Percentiles rank a stretch among this genome's conserved stretches.
These are phyloP conservation scores for Golovinomyces cichoracearum DNA, from an alignment of 2,329 filamentous ascomycete genomes.

Conservation along the genomic window DNA sequence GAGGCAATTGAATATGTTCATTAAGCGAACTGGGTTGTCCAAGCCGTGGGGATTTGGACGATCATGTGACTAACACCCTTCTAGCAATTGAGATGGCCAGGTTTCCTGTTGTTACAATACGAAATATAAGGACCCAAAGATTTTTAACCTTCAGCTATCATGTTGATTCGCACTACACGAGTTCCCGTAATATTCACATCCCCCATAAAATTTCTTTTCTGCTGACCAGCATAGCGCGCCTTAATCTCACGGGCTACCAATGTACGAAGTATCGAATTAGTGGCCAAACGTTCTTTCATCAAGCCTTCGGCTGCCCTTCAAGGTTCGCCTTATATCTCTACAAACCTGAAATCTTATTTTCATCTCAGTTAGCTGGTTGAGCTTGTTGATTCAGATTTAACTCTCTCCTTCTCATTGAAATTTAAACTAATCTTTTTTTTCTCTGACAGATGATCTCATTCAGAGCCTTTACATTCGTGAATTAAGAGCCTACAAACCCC, in stretches of 20 bases:
- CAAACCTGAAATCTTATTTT: background rate
- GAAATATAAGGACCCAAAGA: no score
- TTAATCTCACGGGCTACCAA: background rate
- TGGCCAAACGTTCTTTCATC: slow-evolving; percentile 15
- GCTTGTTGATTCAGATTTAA: background rate
- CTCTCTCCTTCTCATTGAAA: background rate
- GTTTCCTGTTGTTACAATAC: no score
- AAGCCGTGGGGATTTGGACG: no score
- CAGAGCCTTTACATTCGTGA: slow-evolving; percentile 95
- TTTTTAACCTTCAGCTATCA: no score
- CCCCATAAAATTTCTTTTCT: background rate
- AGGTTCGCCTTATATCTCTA: slow-evolving; percentile 9
- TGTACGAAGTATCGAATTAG: slow-evolving; percentile 1
- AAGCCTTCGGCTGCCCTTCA: slow-evolving; percentile 15
- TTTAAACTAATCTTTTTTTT: slow-evolving; percentile 6
- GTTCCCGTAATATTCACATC: background rate
- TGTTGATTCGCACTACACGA: background rate
- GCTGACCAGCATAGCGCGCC: background rate
- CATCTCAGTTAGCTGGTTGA: background rate
- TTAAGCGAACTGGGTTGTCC: no score
- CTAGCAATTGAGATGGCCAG: no score
- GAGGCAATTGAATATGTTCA: no score
- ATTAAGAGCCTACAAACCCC: slow-evolving; percentile 81
- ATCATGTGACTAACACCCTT: no score
- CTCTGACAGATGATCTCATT: slow-evolving; percentile 58